phyloP scores from a whole-genome alignment of 345 rosid genomes.

The Euclidium syriacum region DNA sequence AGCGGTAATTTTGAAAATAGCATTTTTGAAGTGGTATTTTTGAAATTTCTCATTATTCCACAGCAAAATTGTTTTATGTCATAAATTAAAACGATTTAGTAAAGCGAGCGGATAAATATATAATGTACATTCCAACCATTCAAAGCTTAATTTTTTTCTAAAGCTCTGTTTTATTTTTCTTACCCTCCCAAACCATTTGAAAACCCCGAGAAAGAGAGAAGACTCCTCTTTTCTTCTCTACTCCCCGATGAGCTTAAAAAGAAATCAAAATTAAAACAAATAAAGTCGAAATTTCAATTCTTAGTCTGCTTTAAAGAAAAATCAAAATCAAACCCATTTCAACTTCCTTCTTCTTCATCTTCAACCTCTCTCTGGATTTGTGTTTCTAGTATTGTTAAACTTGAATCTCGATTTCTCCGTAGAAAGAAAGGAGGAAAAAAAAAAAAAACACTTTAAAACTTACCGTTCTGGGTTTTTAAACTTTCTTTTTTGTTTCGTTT shows the following conservation, averaged over 20 bases:
- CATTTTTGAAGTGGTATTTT: too few species aligned
- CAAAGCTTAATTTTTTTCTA: too few species aligned
- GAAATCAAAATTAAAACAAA: not conserved
- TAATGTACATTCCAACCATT: too few species aligned
- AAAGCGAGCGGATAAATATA: too few species aligned
- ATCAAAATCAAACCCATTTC: conserved; percentile 48
- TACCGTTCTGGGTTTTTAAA: conserved; percentile 3
- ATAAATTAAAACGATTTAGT: too few species aligned
- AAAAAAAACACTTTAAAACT: conserved; percentile 8
- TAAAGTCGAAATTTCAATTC: conserved; percentile 36
- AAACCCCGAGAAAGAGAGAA: conserved; percentile 77
- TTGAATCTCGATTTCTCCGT: conserved; percentile 26
- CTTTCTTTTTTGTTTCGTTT: not conserved
- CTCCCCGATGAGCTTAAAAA: conserved; percentile 58
- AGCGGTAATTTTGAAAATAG: too few species aligned
- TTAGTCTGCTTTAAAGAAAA: conserved; percentile 32
- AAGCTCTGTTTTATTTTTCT: not conserved
- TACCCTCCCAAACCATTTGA: conserved; percentile 81
- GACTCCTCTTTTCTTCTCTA: conserved; percentile 34
- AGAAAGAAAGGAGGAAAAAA: conserved; percentile 1
- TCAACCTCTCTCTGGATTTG: not conserved
- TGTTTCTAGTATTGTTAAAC: conserved; percentile 5
- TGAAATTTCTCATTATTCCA: too few species aligned
- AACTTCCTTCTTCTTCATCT: conserved; percentile 2
- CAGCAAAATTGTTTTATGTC: too few species aligned